A percentile compares a stretch with the other conserved stretches of the same genome.
phyloP scores from a whole-genome alignment of 805 yeast species.

The Metschnikowia gelsemii region DNA sequence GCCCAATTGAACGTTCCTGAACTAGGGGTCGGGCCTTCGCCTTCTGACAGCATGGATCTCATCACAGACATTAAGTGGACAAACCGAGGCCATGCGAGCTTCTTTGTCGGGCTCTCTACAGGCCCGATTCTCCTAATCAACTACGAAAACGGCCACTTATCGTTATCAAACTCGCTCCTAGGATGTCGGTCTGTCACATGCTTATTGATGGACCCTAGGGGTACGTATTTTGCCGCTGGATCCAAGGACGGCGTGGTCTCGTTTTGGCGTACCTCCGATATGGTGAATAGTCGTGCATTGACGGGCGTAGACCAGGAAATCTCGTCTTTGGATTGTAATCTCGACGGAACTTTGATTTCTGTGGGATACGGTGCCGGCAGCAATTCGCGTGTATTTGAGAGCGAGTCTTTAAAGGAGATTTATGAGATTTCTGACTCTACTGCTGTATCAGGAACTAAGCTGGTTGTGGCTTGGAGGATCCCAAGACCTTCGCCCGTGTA shows the following conservation, averaged over 20 bases:
- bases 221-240: slow-evolving; percentile 51
- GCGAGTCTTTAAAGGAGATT: slow-evolving; percentile 27
- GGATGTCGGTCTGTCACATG: slow-evolving; percentile 53
- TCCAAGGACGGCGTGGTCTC: slow-evolving; percentile 57
- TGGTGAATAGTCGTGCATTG: slow-evolving; percentile 38
- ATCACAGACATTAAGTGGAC: slow-evolving; percentile 48
- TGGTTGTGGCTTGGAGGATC: slow-evolving; percentile 35
- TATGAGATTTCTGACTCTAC: slow-evolving; percentile 24
- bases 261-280: slow-evolving; percentile 45
- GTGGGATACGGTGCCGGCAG: slow-evolving; percentile 44
- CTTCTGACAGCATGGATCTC: slow-evolving; percentile 6
- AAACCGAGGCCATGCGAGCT: slow-evolving; percentile 35
- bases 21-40: no score
- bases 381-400: slow-evolving; percentile 42
- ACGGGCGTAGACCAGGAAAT: slow-evolving; percentile 46
- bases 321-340: slow-evolving; percentile 36
- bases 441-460: slow-evolving; percentile 1
- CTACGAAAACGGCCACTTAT: slow-evolving; percentile 4
- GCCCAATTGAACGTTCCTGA: slow-evolving; percentile 18
- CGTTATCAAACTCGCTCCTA: slow-evolving; percentile 20
- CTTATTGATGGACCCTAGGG: slow-evolving; percentile 52
- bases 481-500: slow-evolving; percentile 32
- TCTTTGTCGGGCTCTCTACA: slow-evolving; percentile 43
- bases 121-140: slow-evolving; percentile 42
- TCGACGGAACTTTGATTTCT: slow-evolving; percentile 48